These are phyloP conservation scores for Petunia axillaris DNA, from an alignment of 257 asterid genomes.

Conservation along the genomic window DNA sequence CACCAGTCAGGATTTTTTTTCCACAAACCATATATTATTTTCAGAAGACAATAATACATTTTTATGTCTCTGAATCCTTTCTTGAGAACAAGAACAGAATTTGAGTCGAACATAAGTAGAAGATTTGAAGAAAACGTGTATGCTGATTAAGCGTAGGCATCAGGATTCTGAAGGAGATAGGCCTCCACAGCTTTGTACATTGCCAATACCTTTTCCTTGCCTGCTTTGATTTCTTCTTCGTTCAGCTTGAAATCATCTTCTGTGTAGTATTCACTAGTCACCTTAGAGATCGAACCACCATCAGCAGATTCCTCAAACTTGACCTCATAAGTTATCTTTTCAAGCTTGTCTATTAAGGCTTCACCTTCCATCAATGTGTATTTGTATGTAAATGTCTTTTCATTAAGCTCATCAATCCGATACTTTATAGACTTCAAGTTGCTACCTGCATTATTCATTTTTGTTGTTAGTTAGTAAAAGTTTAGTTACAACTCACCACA, in stretches of 20 bases:
- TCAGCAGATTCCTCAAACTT: conserved; percentile 33
- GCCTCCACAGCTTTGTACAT: conserved; percentile 53
- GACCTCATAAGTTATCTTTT: conserved; percentile 46
- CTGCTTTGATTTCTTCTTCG: conserved; percentile 51
- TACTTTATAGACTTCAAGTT: conserved; percentile 60
- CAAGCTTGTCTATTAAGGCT: conserved; percentile 58
- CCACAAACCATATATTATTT: too few relatives aligned
- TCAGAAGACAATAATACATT: too few relatives aligned
- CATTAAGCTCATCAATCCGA: conserved; percentile 52
- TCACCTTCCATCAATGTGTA: conserved; percentile 63
- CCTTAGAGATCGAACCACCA: conserved; percentile 47
- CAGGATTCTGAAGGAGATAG: conserved; percentile 48
- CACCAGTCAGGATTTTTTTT: too few relatives aligned
- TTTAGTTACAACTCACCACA: too few relatives aligned
- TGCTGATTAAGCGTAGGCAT: conserved; percentile 35
- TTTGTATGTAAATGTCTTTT: conserved; percentile 44
- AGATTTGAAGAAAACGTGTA: neutral
- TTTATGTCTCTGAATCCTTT: neutral
- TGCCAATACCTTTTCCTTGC: conserved; percentile 30
- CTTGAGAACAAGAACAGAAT: neutral
- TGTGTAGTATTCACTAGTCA: conserved; percentile 43
- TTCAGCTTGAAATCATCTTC: conserved; percentile 41
- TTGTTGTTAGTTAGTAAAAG: conserved; percentile 22
- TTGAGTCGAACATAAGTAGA: neutral
- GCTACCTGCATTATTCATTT: conserved; percentile 43